Evolutionary conservation across 768 basidiomycete species (phyloP).

Genomic region (Chalciporus chontae): DNA sequence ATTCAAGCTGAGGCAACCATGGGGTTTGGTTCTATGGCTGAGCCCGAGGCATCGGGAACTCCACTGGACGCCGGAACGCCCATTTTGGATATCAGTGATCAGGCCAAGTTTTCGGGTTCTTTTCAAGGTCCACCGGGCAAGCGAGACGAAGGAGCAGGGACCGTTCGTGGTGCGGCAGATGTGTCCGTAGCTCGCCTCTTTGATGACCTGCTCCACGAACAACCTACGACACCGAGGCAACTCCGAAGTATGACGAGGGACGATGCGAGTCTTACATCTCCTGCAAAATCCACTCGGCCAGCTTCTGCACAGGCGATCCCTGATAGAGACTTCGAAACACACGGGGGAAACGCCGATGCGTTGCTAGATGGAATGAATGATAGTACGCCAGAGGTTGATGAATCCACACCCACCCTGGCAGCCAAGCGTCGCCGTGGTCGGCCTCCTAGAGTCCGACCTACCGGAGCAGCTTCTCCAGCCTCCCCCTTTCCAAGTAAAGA

Average conservation of each 20-base stretch:
- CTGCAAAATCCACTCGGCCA: slow-evolving; percentile 16
- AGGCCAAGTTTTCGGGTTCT: slow-evolving; percentile 16
- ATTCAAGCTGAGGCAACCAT: slow-evolving; percentile 19
- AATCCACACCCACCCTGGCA: slow-evolving; percentile 1
- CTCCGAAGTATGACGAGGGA: slow-evolving; percentile 14
- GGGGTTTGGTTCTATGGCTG: slow-evolving; percentile 11
- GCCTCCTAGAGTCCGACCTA: slow-evolving; percentile 24
- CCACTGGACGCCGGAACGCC: slow-evolving; percentile 25
- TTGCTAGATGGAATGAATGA: slow-evolving; percentile 5
- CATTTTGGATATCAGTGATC: slow-evolving; percentile 13
- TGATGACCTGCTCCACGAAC: slow-evolving; percentile 24
- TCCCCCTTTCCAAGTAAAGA: slow-evolving; percentile 2
- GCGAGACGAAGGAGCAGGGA: slow-evolving; percentile 11
- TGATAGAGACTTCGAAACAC: slow-evolving; percentile 9
- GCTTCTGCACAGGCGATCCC: slow-evolving; percentile 17
- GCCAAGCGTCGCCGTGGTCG: slow-evolving; percentile 35
- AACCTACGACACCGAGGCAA: slow-evolving; percentile 18
- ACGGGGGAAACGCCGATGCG: slow-evolving; percentile 6
- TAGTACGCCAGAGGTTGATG: slow-evolving; percentile 6
- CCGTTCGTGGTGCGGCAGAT: slow-evolving; percentile 6
- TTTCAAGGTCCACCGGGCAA: slow-evolving; percentile 11
- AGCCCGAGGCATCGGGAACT: slow-evolving; percentile 12
- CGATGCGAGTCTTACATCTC: slow-evolving; percentile 11
- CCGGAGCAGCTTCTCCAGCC: slow-evolving; percentile 3
- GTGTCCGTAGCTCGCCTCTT: slow-evolving; percentile 30